Conservation (phyloP, 352 stramenopile species). For the Phytophthora cajani region DNA sequence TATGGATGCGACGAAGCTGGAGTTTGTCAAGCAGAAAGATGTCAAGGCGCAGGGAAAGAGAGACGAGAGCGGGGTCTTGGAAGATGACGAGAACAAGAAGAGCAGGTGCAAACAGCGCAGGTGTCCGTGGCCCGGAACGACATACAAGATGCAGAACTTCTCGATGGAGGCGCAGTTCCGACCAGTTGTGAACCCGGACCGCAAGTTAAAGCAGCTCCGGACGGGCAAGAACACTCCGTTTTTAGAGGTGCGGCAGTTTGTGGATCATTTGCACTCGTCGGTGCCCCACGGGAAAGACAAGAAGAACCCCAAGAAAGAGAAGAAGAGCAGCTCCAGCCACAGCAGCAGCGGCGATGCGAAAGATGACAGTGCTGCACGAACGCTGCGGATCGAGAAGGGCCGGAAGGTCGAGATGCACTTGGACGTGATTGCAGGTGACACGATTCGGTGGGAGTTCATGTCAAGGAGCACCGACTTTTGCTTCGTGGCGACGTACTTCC, state of each 20-base stretch:
- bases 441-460: conserved; percentile 67
- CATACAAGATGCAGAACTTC: conserved; percentile 83
- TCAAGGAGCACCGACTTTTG: conserved; percentile 68
- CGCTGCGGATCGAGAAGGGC: conserved; percentile 58
- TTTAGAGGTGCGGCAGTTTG: conserved; percentile 61
- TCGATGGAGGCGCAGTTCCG: conserved; percentile 63
- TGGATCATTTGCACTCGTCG: conserved; percentile 58
- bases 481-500: conserved; percentile 67
- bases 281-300: conserved; percentile 42
- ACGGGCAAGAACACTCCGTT: conserved; percentile 48
- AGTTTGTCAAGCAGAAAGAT: conserved; percentile 69
- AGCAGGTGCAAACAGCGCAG: conserved; percentile 38
- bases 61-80: conserved; percentile 29
- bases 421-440: conserved; percentile 70
- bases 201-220: conserved; percentile 52
- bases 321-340: conserved; percentile 20
- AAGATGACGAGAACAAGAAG: conserved; percentile 34
- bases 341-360: conserved; percentile 12
- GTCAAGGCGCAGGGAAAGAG: conserved; percentile 47
- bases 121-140: conserved; percentile 70
- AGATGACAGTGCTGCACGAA: conserved; percentile 24
- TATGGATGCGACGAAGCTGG: conserved; percentile 59
- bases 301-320: conserved; percentile 19
- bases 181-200: conserved; percentile 54
- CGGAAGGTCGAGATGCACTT: conserved; percentile 85